Conservation (phyloP, 352 stramenopile genomes). For the Blastocystis hominis region DNA sequence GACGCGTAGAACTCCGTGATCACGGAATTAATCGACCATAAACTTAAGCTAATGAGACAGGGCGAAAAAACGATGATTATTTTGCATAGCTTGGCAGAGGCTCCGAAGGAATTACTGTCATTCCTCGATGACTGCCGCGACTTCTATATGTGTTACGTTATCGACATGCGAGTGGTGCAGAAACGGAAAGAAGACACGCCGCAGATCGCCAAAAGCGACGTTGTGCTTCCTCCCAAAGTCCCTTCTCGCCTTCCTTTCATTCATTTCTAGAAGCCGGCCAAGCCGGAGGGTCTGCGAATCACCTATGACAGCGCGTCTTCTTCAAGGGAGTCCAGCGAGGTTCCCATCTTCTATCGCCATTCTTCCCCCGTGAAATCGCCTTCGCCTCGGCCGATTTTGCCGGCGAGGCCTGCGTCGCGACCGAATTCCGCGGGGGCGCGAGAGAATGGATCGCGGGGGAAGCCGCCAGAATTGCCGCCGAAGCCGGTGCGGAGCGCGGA, state of each 20-base stretch:
- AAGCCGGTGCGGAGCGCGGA: neutral
- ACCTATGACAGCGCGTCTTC: neutral
- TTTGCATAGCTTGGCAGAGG: neutral
- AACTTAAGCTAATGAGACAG: conserved; percentile 30
- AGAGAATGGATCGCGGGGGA: neutral
- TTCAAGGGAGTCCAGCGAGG: neutral
- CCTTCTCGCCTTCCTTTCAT: neutral
- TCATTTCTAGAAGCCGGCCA: neutral
- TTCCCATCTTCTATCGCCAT: neutral
- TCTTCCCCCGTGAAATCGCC: neutral
- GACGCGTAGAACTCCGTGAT: conserved; percentile 28
- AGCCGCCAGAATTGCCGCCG: neutral
- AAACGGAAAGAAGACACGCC: neutral
- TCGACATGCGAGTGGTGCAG: conserved; percentile 20
- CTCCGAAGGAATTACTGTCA: neutral
- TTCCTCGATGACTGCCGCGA: conserved; percentile 27
- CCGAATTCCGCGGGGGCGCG: neutral
- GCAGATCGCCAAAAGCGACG: neutral
- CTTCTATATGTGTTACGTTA: conserved; percentile 43
- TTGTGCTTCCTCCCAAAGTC: neutral
- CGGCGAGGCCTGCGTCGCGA: neutral
- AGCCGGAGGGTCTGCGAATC: neutral
- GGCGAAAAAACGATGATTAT: conserved; percentile 57
- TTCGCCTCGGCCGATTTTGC: neutral
- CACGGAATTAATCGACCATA: conserved; percentile 46